Percentiles rank a stretch among this genome's conserved stretches.
phyloP scores from a whole-genome alignment of 2,329 filamentous ascomycete species.

The Neophaeococcomyces mojaviensis region DNA sequence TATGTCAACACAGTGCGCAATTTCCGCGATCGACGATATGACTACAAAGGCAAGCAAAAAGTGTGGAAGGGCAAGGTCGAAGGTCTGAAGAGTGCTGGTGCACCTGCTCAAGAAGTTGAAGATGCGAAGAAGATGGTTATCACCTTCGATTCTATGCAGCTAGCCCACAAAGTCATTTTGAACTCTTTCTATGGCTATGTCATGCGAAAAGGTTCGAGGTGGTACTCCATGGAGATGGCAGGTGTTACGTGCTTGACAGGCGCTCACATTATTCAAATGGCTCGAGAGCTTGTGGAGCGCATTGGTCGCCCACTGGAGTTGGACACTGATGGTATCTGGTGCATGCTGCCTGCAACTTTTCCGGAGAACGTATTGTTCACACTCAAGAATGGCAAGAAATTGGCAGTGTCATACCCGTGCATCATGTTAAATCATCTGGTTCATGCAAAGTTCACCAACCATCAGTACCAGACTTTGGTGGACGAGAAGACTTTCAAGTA shows the following conservation, averaged over 20 bases:
- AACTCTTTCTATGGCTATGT: slow-evolving; percentile 99
- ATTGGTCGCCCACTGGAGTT: slow-evolving; percentile 88
- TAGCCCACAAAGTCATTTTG: slow-evolving; percentile 97
- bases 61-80: slow-evolving; percentile 98
- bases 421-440: slow-evolving; percentile 99
- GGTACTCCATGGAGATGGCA: slow-evolving; percentile 99
- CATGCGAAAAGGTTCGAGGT: slow-evolving; percentile 96
- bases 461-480: slow-evolving; percentile 87
- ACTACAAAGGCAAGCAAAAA: slow-evolving; percentile 97
- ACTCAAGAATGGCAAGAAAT: slow-evolving; percentile 89
- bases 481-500: slow-evolving; percentile 79
- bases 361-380: slow-evolving; percentile 95
- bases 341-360: slow-evolving; percentile 92
- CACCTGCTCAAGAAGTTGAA: slow-evolving; percentile 68
- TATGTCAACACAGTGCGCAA: slow-evolving; percentile 94
- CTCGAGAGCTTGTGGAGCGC: slow-evolving; percentile 83
- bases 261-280: slow-evolving; percentile 94
- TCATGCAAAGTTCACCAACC: slow-evolving; percentile 88
- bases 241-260: slow-evolving; percentile 96
- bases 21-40: slow-evolving; percentile 93
- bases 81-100: slow-evolving; percentile 72
- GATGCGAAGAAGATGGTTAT: slow-evolving; percentile 98
- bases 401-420: slow-evolving; percentile 94
- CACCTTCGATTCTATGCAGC: slow-evolving; percentile 86
- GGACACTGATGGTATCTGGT: slow-evolving; percentile 99